Evolutionary conservation across 2,329 filamentous ascomycete species (phyloP), one percentile per base, ranked within the genome.

Genomic region (Colletotrichum sp.): DNA sequence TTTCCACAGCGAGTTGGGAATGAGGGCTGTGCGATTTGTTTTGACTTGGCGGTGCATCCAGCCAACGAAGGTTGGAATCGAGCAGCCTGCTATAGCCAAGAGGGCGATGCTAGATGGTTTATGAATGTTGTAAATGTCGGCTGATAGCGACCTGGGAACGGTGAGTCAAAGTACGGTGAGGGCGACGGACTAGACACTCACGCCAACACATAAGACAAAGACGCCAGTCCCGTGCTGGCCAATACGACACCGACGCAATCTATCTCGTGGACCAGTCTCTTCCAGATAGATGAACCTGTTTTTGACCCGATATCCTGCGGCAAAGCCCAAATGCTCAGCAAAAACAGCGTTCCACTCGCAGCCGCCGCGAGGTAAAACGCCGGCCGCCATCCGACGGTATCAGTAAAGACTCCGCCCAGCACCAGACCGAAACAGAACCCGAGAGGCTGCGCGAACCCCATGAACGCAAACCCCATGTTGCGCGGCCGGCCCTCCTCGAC

Each of bases 1-100:
- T 15, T 82, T 84, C 91, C 90, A 92, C 0, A 92, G 80, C 0
- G 86, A 87, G 78, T 92, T 92, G 0, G 90, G 90, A 26, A 92
- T 91, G 10, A 74, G 52, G 1, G 72, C 60, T 5, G 63, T 60
- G 6, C 36, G n/a, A n/a, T 43, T 34, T 5, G 8, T 34, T 8
- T 43, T 71, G 16, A 34, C 67, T 15, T 48, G 72, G 48, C 36
- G 39, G n/a, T 65, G 60, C 72, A 74, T 71, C 72, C 72, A 74
- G 2, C 36, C 39, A 5, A 66, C 16, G 32, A 74, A 74, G 2
- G 32, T 26, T 0, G 55, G 34, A 2, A 59, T 32, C 2, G 72
- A 66, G 18, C 34, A 59, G 7, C 60, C 67, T 6, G 67, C 72
- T 21, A 71, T n/a, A 8, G 34, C 52, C 8, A 74, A 43, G 18